Conservation (phyloP, 2,329 filamentous ascomycete species). For the Onygenales sp. region DNA sequence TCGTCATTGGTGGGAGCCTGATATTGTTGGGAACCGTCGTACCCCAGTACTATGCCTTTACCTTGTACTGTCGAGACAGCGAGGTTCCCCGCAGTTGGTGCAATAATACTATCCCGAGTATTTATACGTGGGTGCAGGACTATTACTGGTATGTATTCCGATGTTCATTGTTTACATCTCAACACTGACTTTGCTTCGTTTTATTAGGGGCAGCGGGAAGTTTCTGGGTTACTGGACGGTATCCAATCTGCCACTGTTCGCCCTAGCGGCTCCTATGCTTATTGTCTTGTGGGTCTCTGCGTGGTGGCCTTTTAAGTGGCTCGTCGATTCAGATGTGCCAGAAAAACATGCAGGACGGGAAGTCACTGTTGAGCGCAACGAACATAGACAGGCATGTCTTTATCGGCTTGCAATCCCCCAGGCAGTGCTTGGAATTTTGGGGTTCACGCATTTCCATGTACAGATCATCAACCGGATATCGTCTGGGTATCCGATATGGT, state of each 20-base stretch:
- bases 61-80: conserved; percentile 51
- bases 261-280: conserved; percentile 72
- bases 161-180: no score
- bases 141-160: conserved; percentile 69
- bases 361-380: neutral
- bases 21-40: conserved; percentile 58
- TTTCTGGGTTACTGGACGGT: conserved; percentile 85
- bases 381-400: conserved; percentile 19
- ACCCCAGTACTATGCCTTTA: conserved; percentile 69
- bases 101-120: conserved; percentile 60
- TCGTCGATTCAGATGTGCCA: conserved; percentile 10
- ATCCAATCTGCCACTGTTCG: conserved; percentile 77
- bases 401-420: conserved; percentile 62
- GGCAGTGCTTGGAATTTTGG: conserved; percentile 58
- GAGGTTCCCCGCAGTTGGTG: conserved; percentile 62
- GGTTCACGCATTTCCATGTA: conserved; percentile 75
- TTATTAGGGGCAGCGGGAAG: conserved; percentile 50
- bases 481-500: conserved; percentile 84
- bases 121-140: conserved; percentile 82
- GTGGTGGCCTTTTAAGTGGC: conserved; percentile 30
- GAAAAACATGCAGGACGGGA: conserved; percentile 6
- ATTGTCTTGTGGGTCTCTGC: conserved; percentile 57
- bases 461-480: conserved; percentile 87
- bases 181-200: neutral
- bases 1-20: conserved; percentile 57